These are phyloP conservation scores for Camptophora hylomeconis DNA, from an alignment of 2,329 filamentous ascomycete species.

Conservation along the genomic window DNA sequence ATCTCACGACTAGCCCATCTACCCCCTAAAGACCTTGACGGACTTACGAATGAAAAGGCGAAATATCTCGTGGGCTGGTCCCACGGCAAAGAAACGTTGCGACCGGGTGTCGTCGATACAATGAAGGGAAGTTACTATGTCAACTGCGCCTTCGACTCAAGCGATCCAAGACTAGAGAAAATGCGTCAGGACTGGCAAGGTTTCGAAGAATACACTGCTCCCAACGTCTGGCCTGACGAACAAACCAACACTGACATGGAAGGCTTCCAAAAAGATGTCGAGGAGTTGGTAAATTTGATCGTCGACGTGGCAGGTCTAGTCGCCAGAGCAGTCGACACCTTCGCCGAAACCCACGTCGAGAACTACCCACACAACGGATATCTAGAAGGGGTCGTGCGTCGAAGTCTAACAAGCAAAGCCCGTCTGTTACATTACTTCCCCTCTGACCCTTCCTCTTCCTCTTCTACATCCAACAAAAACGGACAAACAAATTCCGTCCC, in stretches of 20 bases:
- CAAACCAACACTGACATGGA: constrained; percentile 52
- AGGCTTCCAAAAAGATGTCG: constrained; percentile 60
- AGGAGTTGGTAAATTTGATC: constrained; percentile 66
- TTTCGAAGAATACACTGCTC: constrained; percentile 77
- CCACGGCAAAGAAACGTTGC: constrained; percentile 50
- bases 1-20: constrained; percentile 81
- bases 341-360: constrained; percentile 64
- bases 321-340: constrained; percentile 77
- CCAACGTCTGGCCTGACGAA: constrained; percentile 69
- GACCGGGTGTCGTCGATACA: constrained; percentile 48
- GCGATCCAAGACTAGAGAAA: constrained; percentile 24
- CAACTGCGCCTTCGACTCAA: constrained; percentile 46
- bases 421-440: constrained; percentile 89
- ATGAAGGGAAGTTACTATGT: constrained; percentile 53
- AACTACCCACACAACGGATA: constrained; percentile 61
- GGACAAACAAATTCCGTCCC: constrained; percentile 5
- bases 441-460: constrained; percentile 2
- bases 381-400: constrained; percentile 73
- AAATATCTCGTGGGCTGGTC: constrained; percentile 54
- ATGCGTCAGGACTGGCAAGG: constrained; percentile 24
- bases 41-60: constrained; percentile 30
- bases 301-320: constrained; percentile 85
- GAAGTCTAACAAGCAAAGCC: constrained; percentile 80
- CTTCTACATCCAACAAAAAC: not conserved
- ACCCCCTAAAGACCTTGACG: constrained; percentile 51